Conservation (phyloP, 2,329 filamentous ascomycete species). For the Bimuria novae-zelandiae region DNA sequence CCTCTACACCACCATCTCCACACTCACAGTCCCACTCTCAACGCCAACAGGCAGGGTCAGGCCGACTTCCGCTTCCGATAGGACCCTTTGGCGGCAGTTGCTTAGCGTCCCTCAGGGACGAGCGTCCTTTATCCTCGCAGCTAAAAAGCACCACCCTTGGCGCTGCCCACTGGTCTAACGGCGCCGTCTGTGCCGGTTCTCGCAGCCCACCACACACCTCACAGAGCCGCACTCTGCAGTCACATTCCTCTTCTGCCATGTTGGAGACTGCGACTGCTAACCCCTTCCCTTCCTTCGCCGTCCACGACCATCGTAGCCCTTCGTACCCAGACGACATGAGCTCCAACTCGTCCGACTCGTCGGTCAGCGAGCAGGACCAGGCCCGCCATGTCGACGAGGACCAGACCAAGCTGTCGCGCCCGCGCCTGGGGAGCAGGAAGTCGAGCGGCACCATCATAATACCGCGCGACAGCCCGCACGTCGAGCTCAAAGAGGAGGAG, state of each 20-base stretch:
- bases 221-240: slow-evolving; percentile 1
- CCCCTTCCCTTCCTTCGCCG: slow-evolving; percentile 34
- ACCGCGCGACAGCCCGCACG: slow-evolving; percentile 73
- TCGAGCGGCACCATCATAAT: slow-evolving; percentile 84
- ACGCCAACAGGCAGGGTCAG: slow-evolving; percentile 16
- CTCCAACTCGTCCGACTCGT: slow-evolving; percentile 50
- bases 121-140: slow-evolving; percentile 8
- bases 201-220: slow-evolving; percentile 9
- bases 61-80: slow-evolving; percentile 20
- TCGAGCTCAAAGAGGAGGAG: slow-evolving; percentile 73
- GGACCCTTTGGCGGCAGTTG: slow-evolving; percentile 25
- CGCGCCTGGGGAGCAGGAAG: slow-evolving; percentile 72
- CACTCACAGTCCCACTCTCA: slow-evolving; percentile 5
- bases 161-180: slow-evolving; percentile 30
- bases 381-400: slow-evolving; percentile 42
- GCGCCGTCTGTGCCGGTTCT: slow-evolving; percentile 24
- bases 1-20: not conserved
- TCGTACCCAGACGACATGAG: slow-evolving; percentile 45
- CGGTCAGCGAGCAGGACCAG: slow-evolving; percentile 44
- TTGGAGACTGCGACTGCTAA: slow-evolving; percentile 20
- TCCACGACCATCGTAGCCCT: slow-evolving; percentile 25
- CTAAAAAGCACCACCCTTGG: slow-evolving; percentile 28
- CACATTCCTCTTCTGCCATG: slow-evolving; percentile 18
- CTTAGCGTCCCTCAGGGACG: slow-evolving; percentile 26
- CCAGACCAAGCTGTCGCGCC: slow-evolving; percentile 59